Evolutionary conservation across 345 rosid species (phyloP), one percentile per base, ranked within the genome.

Genomic region (Hibiscus mutabilis): DNA sequence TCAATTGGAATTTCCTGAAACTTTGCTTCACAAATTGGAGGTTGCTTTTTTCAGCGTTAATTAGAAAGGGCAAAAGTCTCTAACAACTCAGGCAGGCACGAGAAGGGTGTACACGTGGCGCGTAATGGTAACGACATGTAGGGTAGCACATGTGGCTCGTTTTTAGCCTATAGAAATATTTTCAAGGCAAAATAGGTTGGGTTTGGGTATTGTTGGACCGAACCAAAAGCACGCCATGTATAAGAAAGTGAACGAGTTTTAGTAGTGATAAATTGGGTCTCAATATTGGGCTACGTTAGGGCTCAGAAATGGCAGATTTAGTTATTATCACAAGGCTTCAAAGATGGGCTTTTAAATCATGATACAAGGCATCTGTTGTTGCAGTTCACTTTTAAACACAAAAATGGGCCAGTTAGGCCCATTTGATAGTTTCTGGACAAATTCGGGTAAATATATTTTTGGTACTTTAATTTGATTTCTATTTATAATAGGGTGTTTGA

Each of bases 21-120:
- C 69, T 4, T 63, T 37, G 29, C 31, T 65, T 22, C 33, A 22
- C 10, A 14, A 65, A 44, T 24, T 44, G 21, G 53, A 42, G 19
- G 53, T 47, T 24, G 21, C 21, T 29, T 22, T 22, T 12, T 42
- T 42, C 10, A 15, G 73, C 33, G 16, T 24, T 22, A 0, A 24
- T 11, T 4, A 56, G 59, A 6, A 21, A 15, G 4, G 70, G 80
- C 8, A 67, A 53, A 61, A 58, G 24, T 46, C 15, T 0, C 14
- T 29, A 22, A 16, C 22, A 3, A 25, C 15, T 18, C 5, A 35
- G 14, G 14, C 16, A 63, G 25, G 29, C 31, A 22, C 8, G 19
- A 65, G 12, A n/a, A 37, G 15, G 33, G 72, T 19, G 4, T n/a
- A 68, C 79, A 69, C 81, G 52, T 83, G 89, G 87, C 84, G 76